phyloP scores from a whole-genome alignment of 371 early-diverging fungal genomes.

The Mortierella sp. region DNA sequence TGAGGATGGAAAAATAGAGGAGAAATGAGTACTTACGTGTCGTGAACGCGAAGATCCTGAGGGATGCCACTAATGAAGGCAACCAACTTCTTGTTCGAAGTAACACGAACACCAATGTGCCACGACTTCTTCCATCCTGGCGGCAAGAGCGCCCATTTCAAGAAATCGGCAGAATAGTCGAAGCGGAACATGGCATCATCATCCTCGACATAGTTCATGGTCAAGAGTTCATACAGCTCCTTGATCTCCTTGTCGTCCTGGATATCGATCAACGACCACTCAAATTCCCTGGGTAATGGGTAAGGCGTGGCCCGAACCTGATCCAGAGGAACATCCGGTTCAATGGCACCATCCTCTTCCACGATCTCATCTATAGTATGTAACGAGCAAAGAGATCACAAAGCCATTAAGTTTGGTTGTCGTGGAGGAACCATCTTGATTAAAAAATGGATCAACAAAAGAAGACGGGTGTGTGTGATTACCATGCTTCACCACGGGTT shows the following conservation, averaged over 20 bases:
- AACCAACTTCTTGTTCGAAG: constrained; percentile 85
- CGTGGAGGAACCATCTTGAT: no score
- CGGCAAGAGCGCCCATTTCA: constrained; percentile 95
- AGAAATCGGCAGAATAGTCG: constrained; percentile 90
- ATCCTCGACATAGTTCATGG: constrained; percentile 96
- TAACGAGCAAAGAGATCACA: background rate
- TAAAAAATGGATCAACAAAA: background rate
- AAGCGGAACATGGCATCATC: constrained; percentile 95
- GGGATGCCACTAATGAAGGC: constrained; percentile 97
- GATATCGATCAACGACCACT: constrained; percentile 89
- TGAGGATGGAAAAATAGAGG: no score
- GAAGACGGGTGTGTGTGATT: constrained; percentile 8
- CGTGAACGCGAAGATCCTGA: constrained; percentile 76
- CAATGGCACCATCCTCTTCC: constrained; percentile 83
- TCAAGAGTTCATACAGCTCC: constrained; percentile 88
- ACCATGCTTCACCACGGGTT: constrained; percentile 90
- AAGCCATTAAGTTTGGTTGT: no score
- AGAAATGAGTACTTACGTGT: constrained; percentile 61
- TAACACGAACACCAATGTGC: constrained; percentile 93
- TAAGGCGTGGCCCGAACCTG: constrained; percentile 88
- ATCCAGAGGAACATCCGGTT: constrained; percentile 78
- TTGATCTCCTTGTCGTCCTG: constrained; percentile 81
- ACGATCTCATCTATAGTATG: constrained; percentile 68
- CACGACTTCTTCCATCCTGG: constrained; percentile 90
- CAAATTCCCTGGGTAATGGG: constrained; percentile 86